Percentiles rank a stretch among this genome's conserved stretches.
Evolutionary conservation across 2,329 filamentous ascomycete genomes (phyloP).

Genomic region (Cordyceps fumosorosea): DNA sequence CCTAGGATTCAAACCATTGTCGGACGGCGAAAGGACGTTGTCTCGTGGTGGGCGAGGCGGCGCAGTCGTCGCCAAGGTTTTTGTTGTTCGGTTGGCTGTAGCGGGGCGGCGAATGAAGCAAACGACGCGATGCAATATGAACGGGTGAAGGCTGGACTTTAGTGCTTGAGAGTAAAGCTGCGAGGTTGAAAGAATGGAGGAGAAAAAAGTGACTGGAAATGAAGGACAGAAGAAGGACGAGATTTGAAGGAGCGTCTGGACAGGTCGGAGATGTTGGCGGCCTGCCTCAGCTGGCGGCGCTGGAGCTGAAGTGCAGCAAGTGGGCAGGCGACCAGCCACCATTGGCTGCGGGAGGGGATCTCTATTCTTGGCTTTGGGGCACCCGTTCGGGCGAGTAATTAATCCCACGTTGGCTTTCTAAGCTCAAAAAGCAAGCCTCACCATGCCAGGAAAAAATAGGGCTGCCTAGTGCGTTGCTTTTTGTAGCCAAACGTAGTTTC

Average conservation of each 20-base stretch:
- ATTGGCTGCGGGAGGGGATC: neutral
- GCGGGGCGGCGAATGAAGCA: too few species aligned
- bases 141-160: too few species aligned
- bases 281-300: neutral
- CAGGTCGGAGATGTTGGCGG: neutral
- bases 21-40: neutral
- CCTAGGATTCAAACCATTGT: conserved; percentile 19
- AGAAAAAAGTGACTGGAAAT: neutral
- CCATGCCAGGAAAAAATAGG: neutral
- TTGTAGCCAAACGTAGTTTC: neutral
- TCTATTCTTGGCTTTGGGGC: conserved; percentile 3
- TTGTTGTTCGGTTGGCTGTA: too few species aligned
- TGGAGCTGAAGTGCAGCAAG: conserved; percentile 3
- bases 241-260: neutral
- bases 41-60: neutral
- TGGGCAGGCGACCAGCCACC: conserved; percentile 2
- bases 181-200: too few species aligned
- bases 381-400: neutral
- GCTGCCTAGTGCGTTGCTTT: neutral
- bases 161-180: too few species aligned
- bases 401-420: neutral
- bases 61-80: too few species aligned
- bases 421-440: neutral
- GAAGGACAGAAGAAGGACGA: neutral
- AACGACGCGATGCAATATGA: too few species aligned